Conservation (phyloP, 1,139 yeast species). For the Yamadazyma epiphylla region DNA sequence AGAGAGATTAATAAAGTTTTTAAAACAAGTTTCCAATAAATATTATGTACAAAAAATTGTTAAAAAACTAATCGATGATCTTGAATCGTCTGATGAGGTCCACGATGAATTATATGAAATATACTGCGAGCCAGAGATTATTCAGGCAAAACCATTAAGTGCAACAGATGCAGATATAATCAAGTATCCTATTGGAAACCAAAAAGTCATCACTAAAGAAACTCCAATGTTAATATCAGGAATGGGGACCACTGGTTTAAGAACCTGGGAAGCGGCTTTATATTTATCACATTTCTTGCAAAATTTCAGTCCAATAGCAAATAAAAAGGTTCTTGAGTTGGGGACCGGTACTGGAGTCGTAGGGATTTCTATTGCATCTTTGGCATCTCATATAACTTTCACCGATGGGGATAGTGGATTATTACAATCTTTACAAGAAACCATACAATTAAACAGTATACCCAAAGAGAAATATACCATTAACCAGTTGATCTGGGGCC, state of each 20-base stretch:
- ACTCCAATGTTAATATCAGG: conserved; percentile 66
- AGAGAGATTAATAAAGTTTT: conserved; percentile 3
- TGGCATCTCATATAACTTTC: conserved; percentile 33
- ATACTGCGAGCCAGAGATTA: conserved; percentile 34
- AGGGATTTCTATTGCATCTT: conserved; percentile 49
- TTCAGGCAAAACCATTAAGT: conserved; percentile 33
- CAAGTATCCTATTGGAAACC: conserved; percentile 34
- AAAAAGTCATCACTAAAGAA: conserved; percentile 47
- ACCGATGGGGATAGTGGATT: conserved; percentile 78
- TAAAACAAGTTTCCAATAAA: conserved; percentile 28
- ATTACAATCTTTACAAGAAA: conserved; percentile 47
- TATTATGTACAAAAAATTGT: conserved; percentile 48
- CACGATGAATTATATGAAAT: conserved; percentile 50
- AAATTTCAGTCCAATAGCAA: conserved; percentile 11
- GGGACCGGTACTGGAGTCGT: conserved; percentile 94
- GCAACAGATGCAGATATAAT: conserved; percentile 49
- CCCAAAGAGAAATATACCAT: conserved; percentile 8
- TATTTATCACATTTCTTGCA: conserved; percentile 42
- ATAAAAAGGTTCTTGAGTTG: conserved; percentile 53
- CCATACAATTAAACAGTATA: conserved; percentile 41
- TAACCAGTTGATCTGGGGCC: conserved; percentile 58
- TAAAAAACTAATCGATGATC: conserved; percentile 31
- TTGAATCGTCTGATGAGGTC: conserved; percentile 30
- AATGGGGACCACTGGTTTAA: conserved; percentile 76
- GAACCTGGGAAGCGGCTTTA: conserved; percentile 96